These are phyloP conservation scores for Scheffersomyces parashehatae DNA, from an alignment of 1,139 yeast species.

Conservation along the genomic window DNA sequence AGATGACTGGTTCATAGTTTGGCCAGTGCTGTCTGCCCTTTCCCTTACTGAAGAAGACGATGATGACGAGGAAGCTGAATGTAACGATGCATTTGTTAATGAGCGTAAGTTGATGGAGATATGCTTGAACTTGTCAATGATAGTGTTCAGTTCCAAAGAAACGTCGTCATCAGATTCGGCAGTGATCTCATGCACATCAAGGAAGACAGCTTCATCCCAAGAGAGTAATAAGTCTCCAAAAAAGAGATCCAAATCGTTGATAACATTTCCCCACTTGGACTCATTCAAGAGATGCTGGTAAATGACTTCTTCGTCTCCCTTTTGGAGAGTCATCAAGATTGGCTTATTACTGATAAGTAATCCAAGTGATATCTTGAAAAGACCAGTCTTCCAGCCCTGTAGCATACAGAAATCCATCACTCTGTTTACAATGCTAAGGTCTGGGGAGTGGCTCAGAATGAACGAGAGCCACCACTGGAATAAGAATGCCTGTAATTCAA, in stretches of 20 bases:
- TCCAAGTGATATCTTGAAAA: slow-evolving; percentile 61
- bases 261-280: slow-evolving; percentile 51
- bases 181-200: neutral
- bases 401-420: slow-evolving; percentile 57
- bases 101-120: slow-evolving; percentile 13
- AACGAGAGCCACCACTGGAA: slow-evolving; percentile 72
- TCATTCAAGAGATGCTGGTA: slow-evolving; percentile 63
- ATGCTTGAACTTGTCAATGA: slow-evolving; percentile 12
- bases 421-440: slow-evolving; percentile 49
- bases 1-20: slow-evolving; percentile 17
- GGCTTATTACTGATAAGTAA: slow-evolving; percentile 53
- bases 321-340: slow-evolving; percentile 48
- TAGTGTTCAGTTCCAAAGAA: neutral
- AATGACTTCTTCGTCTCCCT: slow-evolving; percentile 59
- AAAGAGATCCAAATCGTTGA: slow-evolving; percentile 48
- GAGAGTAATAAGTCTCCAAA: slow-evolving; percentile 41
- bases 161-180: neutral
- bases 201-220: slow-evolving; percentile 38
- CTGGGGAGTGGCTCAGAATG: slow-evolving; percentile 62
- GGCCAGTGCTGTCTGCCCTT: slow-evolving; percentile 10
- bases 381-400: slow-evolving; percentile 67
- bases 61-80: slow-evolving; percentile 4
- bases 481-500: slow-evolving; percentile 48
- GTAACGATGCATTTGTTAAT: slow-evolving; percentile 1
- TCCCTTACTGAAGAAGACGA: slow-evolving; percentile 10